These are phyloP conservation scores for Cyclaneusma minus DNA, from an alignment of 2,329 filamentous ascomycete genomes.

Conservation along the genomic window DNA sequence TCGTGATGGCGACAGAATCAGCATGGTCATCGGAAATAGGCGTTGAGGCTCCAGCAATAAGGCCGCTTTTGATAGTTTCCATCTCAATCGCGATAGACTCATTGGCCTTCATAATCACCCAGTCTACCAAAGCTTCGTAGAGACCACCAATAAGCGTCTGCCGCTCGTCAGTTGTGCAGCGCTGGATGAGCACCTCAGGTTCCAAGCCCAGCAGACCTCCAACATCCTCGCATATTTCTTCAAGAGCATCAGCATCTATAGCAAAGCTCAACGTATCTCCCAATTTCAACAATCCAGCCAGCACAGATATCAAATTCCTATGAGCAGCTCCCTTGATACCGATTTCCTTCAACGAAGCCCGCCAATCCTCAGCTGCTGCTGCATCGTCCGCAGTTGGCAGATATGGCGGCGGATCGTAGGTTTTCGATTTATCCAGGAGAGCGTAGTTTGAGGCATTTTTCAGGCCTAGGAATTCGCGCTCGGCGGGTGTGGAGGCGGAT, in stretches of 20 bases:
- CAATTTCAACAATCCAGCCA: conserved; percentile 79
- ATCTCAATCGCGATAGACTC: conserved; percentile 67
- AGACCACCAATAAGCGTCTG: conserved; percentile 69
- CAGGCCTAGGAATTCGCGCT: conserved; percentile 76
- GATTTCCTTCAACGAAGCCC: conserved; percentile 72
- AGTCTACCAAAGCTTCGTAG: conserved; percentile 90
- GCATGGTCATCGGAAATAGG: conserved; percentile 53
- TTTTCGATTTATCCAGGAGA: conserved; percentile 68
- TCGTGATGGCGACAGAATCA: conserved; percentile 77
- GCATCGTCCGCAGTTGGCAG: conserved; percentile 85
- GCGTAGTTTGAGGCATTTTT: conserved; percentile 63
- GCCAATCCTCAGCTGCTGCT: conserved; percentile 86
- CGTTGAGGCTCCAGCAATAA: conserved; percentile 40
- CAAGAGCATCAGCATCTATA: conserved; percentile 69
- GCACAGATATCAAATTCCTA: conserved; percentile 67
- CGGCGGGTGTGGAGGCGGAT: conserved; percentile 74
- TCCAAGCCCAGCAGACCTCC: conserved; percentile 75
- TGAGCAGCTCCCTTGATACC: conserved; percentile 81
- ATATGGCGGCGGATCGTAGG: conserved; percentile 74
- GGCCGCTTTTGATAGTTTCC: conserved; percentile 46
- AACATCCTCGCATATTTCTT: conserved; percentile 81
- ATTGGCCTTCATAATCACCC: conserved; percentile 83
- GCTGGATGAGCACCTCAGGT: conserved; percentile 61
- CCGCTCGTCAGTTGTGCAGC: conserved; percentile 74
- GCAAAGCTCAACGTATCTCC: conserved; percentile 79